Conservation (phyloP, 163 green algal genomes). For the Prototheca cutis region DNA sequence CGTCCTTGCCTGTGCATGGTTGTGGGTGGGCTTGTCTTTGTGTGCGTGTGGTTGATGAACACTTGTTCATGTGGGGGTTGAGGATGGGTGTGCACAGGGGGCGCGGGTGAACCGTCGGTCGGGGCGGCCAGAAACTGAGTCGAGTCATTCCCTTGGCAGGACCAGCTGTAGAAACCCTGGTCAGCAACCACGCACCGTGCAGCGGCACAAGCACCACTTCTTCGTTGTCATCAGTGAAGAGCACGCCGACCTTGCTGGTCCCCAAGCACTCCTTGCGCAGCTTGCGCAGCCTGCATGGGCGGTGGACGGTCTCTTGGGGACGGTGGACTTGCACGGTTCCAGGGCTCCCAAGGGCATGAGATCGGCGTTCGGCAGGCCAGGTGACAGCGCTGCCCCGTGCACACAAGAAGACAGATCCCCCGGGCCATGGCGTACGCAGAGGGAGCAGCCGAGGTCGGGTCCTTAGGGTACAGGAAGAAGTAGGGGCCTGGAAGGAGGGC, state of each 20-base stretch:
- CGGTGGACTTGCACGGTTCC: too few relatives aligned
- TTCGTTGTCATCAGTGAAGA: background rate
- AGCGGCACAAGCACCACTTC: constrained; percentile 16
- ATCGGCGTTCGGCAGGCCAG: background rate
- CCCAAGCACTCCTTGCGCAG: background rate
- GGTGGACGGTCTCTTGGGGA: too few relatives aligned
- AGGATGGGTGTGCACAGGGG: background rate
- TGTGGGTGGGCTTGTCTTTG: background rate
- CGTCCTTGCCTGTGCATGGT: background rate
- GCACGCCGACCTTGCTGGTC: constrained; percentile 2
- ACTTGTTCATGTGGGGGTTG: background rate
- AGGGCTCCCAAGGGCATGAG: background rate
- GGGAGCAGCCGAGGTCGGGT: background rate
- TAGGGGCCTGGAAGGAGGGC: too few relatives aligned
- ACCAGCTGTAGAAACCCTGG: too few relatives aligned
- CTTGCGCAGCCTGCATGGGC: constrained; percentile 2
- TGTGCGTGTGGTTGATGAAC: background rate
- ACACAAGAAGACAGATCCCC: background rate
- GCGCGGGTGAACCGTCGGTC: too few relatives aligned
- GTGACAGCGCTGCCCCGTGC: background rate
- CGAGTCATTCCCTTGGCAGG: too few relatives aligned
- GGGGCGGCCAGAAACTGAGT: too few relatives aligned
- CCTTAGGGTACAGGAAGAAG: background rate
- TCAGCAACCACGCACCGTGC: background rate
- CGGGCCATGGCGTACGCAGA: background rate